These are phyloP conservation scores for Aspergillus biplanus DNA, from an alignment of 495 filamentous ascomycete genomes.

Conservation along the genomic window DNA sequence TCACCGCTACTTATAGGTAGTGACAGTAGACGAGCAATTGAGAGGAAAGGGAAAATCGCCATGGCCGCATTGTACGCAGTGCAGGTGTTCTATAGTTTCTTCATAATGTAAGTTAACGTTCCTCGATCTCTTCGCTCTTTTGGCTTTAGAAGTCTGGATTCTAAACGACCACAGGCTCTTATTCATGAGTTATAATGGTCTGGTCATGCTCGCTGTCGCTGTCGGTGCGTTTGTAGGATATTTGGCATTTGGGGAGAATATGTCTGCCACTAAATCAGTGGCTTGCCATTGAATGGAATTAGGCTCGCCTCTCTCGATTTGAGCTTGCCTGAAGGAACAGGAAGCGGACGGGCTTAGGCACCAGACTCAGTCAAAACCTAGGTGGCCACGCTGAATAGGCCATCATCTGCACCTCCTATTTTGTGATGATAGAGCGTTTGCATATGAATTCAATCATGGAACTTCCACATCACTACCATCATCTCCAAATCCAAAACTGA, in stretches of 20 bases:
- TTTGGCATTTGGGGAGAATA: constrained; percentile 72
- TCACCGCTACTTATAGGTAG: constrained; percentile 73
- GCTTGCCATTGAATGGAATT: constrained; percentile 74
- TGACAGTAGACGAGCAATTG: constrained; percentile 46
- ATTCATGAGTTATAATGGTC: constrained; percentile 99
- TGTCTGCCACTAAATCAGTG: constrained; percentile 74
- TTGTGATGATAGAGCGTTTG: constrained; percentile 7
- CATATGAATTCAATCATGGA: constrained; percentile 35
- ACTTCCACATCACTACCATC: constrained; percentile 62
- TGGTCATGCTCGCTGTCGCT: constrained; percentile 91
- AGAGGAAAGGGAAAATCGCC: constrained; percentile 67
- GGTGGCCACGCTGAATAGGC: neutral
- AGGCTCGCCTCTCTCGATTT: constrained; percentile 3
- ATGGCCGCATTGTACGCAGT: constrained; percentile 85
- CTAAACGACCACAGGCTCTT: constrained; percentile 70
- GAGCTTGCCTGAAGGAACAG: neutral
- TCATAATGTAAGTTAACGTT: constrained; percentile 87
- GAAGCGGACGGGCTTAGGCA: neutral
- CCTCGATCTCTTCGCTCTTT: neutral
- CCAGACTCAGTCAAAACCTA: neutral
- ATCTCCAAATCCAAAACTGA: constrained; percentile 83
- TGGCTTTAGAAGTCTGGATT: constrained; percentile 3
- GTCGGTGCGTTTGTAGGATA: constrained; percentile 90
- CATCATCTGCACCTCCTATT: neutral
- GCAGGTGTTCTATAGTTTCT: constrained; percentile 98